Conservation (phyloP, 257 asterid genomes). For the Echites panduratus region DNA sequence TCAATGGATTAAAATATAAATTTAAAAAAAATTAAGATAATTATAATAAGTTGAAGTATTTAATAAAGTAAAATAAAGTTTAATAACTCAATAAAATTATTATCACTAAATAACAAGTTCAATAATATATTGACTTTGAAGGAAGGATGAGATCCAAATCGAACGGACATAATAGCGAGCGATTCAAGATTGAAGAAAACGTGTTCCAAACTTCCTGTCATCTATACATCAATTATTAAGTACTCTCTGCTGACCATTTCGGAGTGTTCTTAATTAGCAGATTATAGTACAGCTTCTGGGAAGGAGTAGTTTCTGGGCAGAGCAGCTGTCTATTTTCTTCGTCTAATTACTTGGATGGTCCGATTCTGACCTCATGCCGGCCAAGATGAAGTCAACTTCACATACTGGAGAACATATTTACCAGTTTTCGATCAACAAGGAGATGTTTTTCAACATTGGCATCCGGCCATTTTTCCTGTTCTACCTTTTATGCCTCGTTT, state of each 20-base stretch:
- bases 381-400: slow-evolving; percentile 5
- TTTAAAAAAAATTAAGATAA: no score
- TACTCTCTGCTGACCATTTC: no score
- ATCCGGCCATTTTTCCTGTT: not conserved
- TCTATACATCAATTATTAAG: not conserved
- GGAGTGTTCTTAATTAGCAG: no score
- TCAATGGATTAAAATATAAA: no score
- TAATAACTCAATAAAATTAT: no score
- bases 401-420: not conserved
- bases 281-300: not conserved
- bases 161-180: not conserved
- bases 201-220: not conserved
- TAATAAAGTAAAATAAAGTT: no score
- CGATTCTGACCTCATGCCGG: not conserved
- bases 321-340: not conserved
- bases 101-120: no score
- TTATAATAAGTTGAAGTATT: no score
- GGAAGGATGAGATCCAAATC: not conserved
- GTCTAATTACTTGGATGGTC: not conserved
- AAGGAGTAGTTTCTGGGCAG: not conserved
- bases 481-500: not conserved
- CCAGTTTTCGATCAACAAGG: not conserved
- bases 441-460: not conserved
- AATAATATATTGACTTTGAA: no score
- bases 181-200: not conserved